Evolutionary conservation across 352 stramenopile genomes (phyloP).

Genomic region (Globisporangium recalcitrans): DNA sequence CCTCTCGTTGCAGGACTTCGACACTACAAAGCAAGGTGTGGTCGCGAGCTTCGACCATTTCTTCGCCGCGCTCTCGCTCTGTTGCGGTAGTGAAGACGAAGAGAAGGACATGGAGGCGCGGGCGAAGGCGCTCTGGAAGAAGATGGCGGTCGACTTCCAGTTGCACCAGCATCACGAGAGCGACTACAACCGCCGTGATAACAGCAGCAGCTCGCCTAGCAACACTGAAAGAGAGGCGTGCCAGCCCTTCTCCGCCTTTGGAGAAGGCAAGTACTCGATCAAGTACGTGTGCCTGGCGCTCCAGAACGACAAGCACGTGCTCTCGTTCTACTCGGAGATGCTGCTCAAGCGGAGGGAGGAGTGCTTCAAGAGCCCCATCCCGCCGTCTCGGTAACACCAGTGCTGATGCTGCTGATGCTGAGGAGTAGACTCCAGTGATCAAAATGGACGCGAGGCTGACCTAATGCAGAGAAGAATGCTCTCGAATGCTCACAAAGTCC

Average conservation of each 20-base stretch:
- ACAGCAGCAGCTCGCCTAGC: conserved; percentile 9
- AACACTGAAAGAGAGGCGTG: conserved; percentile 20
- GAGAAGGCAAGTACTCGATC: conserved; percentile 35
- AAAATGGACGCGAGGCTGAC: background rate
- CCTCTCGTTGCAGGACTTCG: conserved; percentile 41
- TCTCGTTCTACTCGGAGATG: conserved; percentile 42
- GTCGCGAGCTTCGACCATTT: conserved; percentile 21
- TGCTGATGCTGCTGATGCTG: no score
- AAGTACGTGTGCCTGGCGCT: conserved; percentile 30
- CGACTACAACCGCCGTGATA: conserved; percentile 23
- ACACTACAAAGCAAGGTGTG: conserved; percentile 25
- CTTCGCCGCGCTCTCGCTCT: conserved; percentile 28
- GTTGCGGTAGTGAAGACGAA: conserved; percentile 36
- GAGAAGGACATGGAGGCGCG: conserved; percentile 26
- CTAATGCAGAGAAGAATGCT: background rate
- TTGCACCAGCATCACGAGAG: conserved; percentile 1
- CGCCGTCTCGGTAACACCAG: conserved; percentile 11
- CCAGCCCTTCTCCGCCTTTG: conserved; percentile 16
- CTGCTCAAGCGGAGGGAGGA: conserved; percentile 46
- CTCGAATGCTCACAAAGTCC: background rate
- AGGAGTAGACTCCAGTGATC: background rate
- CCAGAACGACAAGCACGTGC: conserved; percentile 28
- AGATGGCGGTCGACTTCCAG: conserved; percentile 13
- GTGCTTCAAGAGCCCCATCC: conserved; percentile 29
- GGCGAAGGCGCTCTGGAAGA: conserved; percentile 22